Base-by-base conservation (phyloP, 129 eudicot genomes). In the Pittosporum tobira region DNA sequence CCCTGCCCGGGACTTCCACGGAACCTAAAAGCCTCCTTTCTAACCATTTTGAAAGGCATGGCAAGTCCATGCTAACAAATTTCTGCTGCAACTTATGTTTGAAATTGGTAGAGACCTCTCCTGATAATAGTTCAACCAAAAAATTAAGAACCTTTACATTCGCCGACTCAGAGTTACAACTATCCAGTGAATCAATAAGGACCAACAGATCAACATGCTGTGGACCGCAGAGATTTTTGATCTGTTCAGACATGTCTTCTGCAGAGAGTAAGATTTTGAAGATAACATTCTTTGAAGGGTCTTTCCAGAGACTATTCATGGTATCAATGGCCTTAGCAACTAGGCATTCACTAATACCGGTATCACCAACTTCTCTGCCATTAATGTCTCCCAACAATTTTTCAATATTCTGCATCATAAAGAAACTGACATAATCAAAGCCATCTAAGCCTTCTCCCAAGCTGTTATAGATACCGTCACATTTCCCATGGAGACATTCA, bases 11-110 rank as follows among this genome's bases (percentile, higher is more conserved):
- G 31, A 78, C 67, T 62, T 89, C 88, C 23, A 25, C 28, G 48
- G 76, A 75, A 71, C 96, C 90, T 57, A 91, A 62, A 14, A 91
- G 73, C 78, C 99, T 81, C 66, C 56, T 76, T 74, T 83, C 99
- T 58, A 91, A 69, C 96, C 99, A 91, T 73, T 79, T 83, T n/a
- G 91, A 79, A 27, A 91, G 85, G 54, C 50, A 73, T 63, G 25
- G 57, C 69, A 75, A 62, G 80, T 87, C 84, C 90, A 81, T 84
- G 73, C 61, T 54, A 25, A 76, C 72, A 51, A 91, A 83, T 57
- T 84, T 91, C 81, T 74, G 62, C 69, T 76, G 96, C 54, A 87
- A 47, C 51, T 75, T 74, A 37, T 37, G 71, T 50, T 70, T 83
- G 62, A 87, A 51, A 65, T 51, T 69, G 59, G 83, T 64, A 53